Conservation (phyloP, 108 stramenopile genomes). For the Cyclotella cryptica region DNA sequence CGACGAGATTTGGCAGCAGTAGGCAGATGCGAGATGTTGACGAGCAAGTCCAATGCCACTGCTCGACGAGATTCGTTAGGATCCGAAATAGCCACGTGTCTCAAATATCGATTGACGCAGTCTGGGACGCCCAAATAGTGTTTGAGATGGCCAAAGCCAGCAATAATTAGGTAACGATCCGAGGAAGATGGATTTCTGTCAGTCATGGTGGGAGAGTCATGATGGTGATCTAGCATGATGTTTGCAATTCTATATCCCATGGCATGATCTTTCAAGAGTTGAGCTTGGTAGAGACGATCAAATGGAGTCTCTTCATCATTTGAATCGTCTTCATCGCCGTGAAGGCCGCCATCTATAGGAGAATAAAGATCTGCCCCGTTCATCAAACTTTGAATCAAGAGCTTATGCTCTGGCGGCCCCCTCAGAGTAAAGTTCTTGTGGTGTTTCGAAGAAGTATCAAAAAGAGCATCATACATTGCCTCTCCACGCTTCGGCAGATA, state of each 20-base stretch:
- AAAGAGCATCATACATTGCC: conserved; percentile 37
- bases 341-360: conserved; percentile 4
- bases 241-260: conserved; percentile 67
- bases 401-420: conserved; percentile 35
- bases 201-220: neutral
- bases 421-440: conserved; percentile 8
- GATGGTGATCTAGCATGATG: conserved; percentile 41
- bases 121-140: conserved; percentile 47
- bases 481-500: conserved; percentile 36
- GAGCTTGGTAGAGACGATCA: conserved; percentile 55
- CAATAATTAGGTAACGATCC: conserved; percentile 42
- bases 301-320: conserved; percentile 21
- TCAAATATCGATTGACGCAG: conserved; percentile 30
- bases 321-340: neutral
- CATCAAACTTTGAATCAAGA: conserved; percentile 46
- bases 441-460: conserved; percentile 8
- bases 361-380: conserved; percentile 41
- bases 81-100: conserved; percentile 15
- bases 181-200: neutral
- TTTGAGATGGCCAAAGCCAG: conserved; percentile 45
- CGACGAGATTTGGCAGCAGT: neutral
- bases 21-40: conserved; percentile 14
- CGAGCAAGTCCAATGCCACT: conserved; percentile 37
- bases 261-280: conserved; percentile 76
- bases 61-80: conserved; percentile 1